These are phyloP conservation scores for Ilex aquifolium DNA, from an alignment of 257 asterid species.

Conservation along the genomic window DNA sequence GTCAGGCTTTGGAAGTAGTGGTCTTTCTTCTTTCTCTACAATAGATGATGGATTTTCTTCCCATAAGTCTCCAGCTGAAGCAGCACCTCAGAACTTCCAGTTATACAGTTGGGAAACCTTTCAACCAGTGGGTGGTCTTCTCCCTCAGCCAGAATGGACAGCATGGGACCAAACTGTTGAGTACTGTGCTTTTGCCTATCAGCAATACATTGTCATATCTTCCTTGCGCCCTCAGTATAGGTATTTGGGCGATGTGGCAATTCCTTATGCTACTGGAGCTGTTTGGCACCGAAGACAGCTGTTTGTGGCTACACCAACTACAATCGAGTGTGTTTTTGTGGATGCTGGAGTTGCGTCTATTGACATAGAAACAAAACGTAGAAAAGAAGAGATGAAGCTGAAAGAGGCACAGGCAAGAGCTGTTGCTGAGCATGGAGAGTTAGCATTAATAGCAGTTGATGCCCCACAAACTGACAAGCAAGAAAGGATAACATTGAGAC, in stretches of 20 bases:
- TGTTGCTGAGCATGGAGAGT: conserved; percentile 83
- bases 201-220: conserved; percentile 78
- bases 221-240: conserved; percentile 97
- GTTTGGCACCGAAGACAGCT: conserved; percentile 98
- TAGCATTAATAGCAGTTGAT: conserved; percentile 82
- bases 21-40: conserved; percentile 62
- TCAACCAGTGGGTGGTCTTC: conserved; percentile 96
- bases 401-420: conserved; percentile 74
- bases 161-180: conserved; percentile 99
- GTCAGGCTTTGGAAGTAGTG: conserved; percentile 66
- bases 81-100: conserved; percentile 79
- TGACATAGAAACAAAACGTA: conserved; percentile 72
- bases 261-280: conserved; percentile 92
- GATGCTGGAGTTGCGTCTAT: conserved; percentile 88
- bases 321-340: conserved; percentile 93
- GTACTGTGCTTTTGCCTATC: conserved; percentile 95
- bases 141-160: conserved; percentile 99
- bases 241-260: conserved; percentile 94
- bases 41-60: conserved; percentile 74
- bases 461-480: conserved; percentile 52
- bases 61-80: conserved; percentile 60
- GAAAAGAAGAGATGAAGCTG: conserved; percentile 74
- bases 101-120: conserved; percentile 97
- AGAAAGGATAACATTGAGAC: conserved; percentile 76
- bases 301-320: conserved; percentile 94